Evolutionary conservation across 768 basidiomycete species (phyloP).

Genomic region (Russula griseocarnosa): DNA sequence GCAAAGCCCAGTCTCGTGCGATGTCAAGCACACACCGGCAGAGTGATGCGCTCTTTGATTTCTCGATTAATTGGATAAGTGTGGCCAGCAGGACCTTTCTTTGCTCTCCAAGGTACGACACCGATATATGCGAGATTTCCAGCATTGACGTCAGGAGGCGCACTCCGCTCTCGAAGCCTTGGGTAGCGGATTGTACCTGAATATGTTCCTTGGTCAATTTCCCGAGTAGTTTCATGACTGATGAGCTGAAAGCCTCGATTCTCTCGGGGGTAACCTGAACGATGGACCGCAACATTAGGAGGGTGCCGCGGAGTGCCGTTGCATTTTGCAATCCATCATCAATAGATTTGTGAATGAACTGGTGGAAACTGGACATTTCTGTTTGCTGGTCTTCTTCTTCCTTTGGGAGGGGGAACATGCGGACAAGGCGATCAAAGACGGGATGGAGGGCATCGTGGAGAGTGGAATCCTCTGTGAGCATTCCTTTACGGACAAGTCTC

Average conservation of each 20-base stretch:
- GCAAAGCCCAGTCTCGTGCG: conserved; percentile 84
- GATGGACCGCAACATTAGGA: conserved; percentile 84
- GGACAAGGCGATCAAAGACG: conserved; percentile 76
- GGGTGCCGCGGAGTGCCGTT: conserved; percentile 67
- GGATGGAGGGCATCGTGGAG: conserved; percentile 81
- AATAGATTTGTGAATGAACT: conserved; percentile 69
- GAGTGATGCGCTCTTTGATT: conserved; percentile 74
- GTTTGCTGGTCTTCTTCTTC: conserved; percentile 65
- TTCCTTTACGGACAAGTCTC: conserved; percentile 82
- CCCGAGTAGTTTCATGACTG: conserved; percentile 78
- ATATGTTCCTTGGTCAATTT: conserved; percentile 88
- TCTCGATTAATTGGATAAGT: conserved; percentile 79
- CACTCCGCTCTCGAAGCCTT: conserved; percentile 55
- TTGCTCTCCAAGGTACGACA: conserved; percentile 83
- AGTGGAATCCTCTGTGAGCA: conserved; percentile 70
- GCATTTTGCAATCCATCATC: conserved; percentile 75
- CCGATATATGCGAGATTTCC: conserved; percentile 77
- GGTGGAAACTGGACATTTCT: conserved; percentile 74
- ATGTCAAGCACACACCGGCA: conserved; percentile 85
- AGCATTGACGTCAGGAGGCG: conserved; percentile 73
- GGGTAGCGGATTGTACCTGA: conserved; percentile 27
- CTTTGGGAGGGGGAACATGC: conserved; percentile 70
- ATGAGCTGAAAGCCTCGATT: conserved; percentile 71
- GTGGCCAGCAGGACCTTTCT: conserved; percentile 74
- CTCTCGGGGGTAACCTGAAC: conserved; percentile 77